phyloP scores from a whole-genome alignment of 352 stramenopile genomes.

The Globisporangium irregulare region DNA sequence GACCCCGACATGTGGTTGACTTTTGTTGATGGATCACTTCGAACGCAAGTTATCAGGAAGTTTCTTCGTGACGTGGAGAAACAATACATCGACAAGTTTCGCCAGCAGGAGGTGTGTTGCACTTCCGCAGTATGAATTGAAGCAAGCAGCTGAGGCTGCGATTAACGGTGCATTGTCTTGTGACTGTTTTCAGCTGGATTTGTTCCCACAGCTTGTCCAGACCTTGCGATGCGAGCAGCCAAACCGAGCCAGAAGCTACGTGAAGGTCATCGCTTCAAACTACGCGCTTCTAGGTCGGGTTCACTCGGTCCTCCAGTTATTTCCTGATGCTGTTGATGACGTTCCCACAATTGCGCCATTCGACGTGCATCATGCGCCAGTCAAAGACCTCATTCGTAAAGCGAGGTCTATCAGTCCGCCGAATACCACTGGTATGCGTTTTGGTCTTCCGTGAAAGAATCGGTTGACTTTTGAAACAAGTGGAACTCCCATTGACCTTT shows the following conservation, averaged over 20 bases:
- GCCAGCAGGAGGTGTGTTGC: slow-evolving; percentile 40
- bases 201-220: slow-evolving; percentile 64
- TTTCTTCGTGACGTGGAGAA: slow-evolving; percentile 39
- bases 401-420: slow-evolving; percentile 21
- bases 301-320: slow-evolving; percentile 29
- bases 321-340: slow-evolving; percentile 39
- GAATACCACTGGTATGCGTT: slow-evolving; percentile 30
- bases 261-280: slow-evolving; percentile 41
- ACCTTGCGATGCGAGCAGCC: slow-evolving; percentile 55
- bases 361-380: slow-evolving; percentile 32
- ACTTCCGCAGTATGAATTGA: background rate
- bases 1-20: slow-evolving; percentile 44
- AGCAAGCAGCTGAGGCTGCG: background rate
- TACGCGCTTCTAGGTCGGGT: slow-evolving; percentile 44
- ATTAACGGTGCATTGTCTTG: background rate
- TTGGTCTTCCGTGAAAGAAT: slow-evolving; percentile 12
- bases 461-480: background rate
- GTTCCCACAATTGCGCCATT: slow-evolving; percentile 30
- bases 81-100: slow-evolving; percentile 36
- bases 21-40: slow-evolving; percentile 34
- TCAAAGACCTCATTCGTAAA: slow-evolving; percentile 40
- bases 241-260: slow-evolving; percentile 53
- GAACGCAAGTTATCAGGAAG: slow-evolving; percentile 34
- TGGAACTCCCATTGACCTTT: background rate
- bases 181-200: slow-evolving; percentile 24